phyloP scores from a whole-genome alignment of 2,329 filamentous ascomycete species.

The Apiospora rasikravindrae region DNA sequence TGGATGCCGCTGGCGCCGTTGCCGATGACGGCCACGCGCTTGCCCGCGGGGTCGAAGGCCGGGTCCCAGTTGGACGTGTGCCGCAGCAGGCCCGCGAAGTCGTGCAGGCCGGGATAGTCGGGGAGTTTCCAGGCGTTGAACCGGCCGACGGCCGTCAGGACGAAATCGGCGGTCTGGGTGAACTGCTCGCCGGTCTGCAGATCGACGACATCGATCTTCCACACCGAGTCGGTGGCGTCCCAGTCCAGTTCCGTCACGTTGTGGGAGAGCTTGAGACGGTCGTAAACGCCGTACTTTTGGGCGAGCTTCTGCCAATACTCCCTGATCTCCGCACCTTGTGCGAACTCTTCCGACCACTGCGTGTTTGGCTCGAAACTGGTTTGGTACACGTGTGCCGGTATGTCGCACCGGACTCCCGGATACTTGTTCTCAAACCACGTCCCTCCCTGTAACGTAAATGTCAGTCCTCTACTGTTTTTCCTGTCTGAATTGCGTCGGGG shows the following conservation, averaged over 20 bases:
- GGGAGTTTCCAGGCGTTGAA: slow-evolving; percentile 71
- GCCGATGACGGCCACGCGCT: slow-evolving; percentile 65
- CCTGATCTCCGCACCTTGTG: slow-evolving; percentile 69
- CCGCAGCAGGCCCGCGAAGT: slow-evolving; percentile 60
- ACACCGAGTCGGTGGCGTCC: slow-evolving; percentile 56
- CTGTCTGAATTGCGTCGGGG: slow-evolving; percentile 16
- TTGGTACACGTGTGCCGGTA: slow-evolving; percentile 74
- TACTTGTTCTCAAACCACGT: slow-evolving; percentile 64
- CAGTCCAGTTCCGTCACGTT: slow-evolving; percentile 62
- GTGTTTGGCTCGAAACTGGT: slow-evolving; percentile 70
- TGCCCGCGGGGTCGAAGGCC: slow-evolving; percentile 52
- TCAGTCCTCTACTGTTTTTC: slow-evolving; percentile 19
- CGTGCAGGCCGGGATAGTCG: slow-evolving; percentile 60
- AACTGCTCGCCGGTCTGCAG: slow-evolving; percentile 43
- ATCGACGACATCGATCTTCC: slow-evolving; percentile 57
- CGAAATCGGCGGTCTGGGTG: slow-evolving; percentile 58
- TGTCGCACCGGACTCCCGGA: slow-evolving; percentile 70
- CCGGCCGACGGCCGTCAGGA: slow-evolving; percentile 67
- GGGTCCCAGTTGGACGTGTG: slow-evolving; percentile 68
- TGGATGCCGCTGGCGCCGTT: slow-evolving; percentile 68
- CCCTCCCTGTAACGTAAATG: slow-evolving; percentile 45
- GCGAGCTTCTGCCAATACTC: slow-evolving; percentile 70
- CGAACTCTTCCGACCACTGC: slow-evolving; percentile 72
- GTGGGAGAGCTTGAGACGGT: slow-evolving; percentile 59
- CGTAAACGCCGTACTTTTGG: slow-evolving; percentile 67